Base-by-base conservation (phyloP, 2,329 filamentous ascomycete genomes). In the Aspergillus ibericus region DNA sequence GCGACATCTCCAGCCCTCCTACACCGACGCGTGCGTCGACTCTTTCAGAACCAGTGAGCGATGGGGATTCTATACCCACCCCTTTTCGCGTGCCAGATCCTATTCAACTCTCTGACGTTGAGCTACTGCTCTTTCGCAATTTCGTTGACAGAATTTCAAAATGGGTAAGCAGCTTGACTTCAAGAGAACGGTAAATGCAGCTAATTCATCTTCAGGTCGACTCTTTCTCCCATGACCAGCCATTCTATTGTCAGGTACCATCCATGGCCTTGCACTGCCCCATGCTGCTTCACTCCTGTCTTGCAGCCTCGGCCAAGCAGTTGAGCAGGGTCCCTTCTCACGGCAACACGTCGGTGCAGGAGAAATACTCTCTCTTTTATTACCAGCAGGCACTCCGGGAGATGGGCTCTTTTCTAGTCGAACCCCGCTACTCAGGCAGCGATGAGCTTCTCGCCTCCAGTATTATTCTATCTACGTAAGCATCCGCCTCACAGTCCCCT, bases 201-300 rank as follows among this genome's bases (percentile, higher is more conserved):
- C 6, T 29, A 29, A 29, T 9, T 9, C 9, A 5, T 29, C 6
- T 2, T 29, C 27, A 29, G 27, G 27, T 29, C 27, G 55, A 57
- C 20, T 57, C 49, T 7, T 57, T 57, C 16, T 57, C 55, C 2
- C 55, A 36, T 5, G 55, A 57, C 29, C 55, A 57, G 16, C 55
- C 55, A 7, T 57, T 57, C 36, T 57, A 57, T n/a, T 18, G 15
- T 3, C n/a, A 36, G 8, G 55, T 57, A 5, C 55, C 55, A 2
- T 22, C 27, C 13, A 46, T 57, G 40, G 55, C 49, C 2, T 27
- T 57, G 25, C 48, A 29, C 10, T 57, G 55, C 6, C 55, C 55
- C 9, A 36, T 53, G 9, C 55, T 57, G 4, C 25, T 57, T 12
- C 27, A 57, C 9, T 52, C 55, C 16, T 57, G 55, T 6, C 55